These are phyloP conservation scores for Annulohypoxylon maeteangense DNA, from an alignment of 495 filamentous ascomycete genomes.

Conservation along the genomic window DNA sequence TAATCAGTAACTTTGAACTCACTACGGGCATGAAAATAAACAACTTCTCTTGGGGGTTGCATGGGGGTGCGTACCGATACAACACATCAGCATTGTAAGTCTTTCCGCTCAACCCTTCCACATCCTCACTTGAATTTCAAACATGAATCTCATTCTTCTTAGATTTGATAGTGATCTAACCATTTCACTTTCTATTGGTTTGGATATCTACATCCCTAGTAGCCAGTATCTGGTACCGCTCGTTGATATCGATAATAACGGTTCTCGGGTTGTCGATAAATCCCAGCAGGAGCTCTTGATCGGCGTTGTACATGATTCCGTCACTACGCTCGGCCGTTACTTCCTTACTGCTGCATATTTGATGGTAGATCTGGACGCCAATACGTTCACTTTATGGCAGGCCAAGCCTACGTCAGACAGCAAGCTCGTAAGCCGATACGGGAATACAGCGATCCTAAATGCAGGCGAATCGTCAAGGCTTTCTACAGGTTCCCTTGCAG, in stretches of 20 bases:
- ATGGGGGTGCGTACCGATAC: background rate
- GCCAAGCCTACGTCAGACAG: background rate
- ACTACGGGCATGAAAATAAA: too few species aligned
- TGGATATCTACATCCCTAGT: background rate
- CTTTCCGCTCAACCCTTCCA: background rate
- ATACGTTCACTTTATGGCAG: slow-evolving; percentile 3
- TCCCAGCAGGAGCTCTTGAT: background rate
- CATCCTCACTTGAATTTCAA: too few species aligned
- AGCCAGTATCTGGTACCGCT: background rate
- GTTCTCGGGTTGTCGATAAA: background rate
- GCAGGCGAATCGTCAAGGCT: background rate
- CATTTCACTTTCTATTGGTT: background rate
- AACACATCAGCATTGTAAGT: background rate
- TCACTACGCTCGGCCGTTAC: background rate
- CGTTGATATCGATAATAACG: background rate
- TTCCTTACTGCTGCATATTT: background rate
- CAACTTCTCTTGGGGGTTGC: background rate
- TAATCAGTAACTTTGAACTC: background rate
- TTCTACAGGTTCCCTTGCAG: background rate
- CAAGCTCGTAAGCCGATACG: background rate
- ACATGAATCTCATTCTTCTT: background rate
- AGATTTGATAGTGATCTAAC: background rate
- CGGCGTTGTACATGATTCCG: background rate
- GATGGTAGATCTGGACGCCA: background rate
- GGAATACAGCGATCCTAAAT: background rate